A percentile compares a stretch with the other conserved stretches of the same genome.
Conservation (phyloP, 148 eudicot species). For the Silene uniflora region DNA sequence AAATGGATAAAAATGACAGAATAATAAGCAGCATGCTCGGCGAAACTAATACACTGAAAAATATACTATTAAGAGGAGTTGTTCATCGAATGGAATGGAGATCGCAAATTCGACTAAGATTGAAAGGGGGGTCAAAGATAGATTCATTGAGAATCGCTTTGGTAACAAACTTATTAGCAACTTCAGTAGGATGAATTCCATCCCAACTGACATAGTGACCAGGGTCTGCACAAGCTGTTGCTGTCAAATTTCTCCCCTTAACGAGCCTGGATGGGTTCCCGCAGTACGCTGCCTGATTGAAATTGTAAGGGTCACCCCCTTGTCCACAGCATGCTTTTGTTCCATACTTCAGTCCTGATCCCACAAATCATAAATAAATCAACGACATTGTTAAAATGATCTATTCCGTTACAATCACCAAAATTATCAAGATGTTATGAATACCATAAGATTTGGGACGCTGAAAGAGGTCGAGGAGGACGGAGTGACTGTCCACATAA, state of each 20-base stretch:
- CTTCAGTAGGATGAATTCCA: conserved; percentile 80
- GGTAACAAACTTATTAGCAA: conserved; percentile 58
- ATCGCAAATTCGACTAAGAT: conserved; percentile 48
- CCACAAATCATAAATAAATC: not conserved
- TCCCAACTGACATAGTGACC: conserved; percentile 84
- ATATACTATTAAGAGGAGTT: conserved; percentile 49
- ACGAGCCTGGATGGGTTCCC: conserved; percentile 50
- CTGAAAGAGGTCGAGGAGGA: conserved; percentile 63
- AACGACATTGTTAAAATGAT: not conserved
- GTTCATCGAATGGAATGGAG: conserved; percentile 41
- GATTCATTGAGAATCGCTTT: conserved; percentile 65
- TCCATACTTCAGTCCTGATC: conserved; percentile 64
- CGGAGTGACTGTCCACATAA: conserved; percentile 64
- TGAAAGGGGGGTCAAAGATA: conserved; percentile 63
- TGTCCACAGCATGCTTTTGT: conserved; percentile 84
- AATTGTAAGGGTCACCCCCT: conserved; percentile 73
- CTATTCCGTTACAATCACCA: too few relatives aligned
- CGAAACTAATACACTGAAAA: too few relatives aligned
- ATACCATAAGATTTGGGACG: conserved; percentile 72
- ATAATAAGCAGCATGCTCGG: too few relatives aligned
- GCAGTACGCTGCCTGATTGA: conserved; percentile 63
- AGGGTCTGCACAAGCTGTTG: conserved; percentile 68
- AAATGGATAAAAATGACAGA: too few relatives aligned
- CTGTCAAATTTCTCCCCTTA: conserved; percentile 45
- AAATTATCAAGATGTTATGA: not conserved